A percentile compares a stretch with the other conserved stretches of the same genome.
Evolutionary conservation across 140 eudicot species (phyloP).

Genomic region (Senecio squalidus): DNA sequence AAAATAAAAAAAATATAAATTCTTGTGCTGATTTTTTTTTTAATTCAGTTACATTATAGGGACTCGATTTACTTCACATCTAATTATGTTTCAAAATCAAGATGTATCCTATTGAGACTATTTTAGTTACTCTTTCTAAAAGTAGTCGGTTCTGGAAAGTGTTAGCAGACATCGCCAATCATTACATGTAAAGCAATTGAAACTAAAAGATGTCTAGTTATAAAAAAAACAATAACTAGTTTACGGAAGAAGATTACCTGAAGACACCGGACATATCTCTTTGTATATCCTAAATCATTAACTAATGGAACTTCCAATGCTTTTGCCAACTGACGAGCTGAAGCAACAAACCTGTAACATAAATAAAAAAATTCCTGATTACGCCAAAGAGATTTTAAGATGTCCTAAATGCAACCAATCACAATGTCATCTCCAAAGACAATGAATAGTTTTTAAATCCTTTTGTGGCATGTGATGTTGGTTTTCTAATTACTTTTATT

Average conservation of each 20-base stretch:
- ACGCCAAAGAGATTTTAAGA: neutral
- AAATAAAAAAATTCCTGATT: neutral
- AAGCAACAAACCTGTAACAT: constrained; percentile 77
- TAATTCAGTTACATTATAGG: no score
- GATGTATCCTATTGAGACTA: neutral
- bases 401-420: neutral
- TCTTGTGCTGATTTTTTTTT: no score
- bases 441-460: neutral
- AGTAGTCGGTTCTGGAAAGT: neutral
- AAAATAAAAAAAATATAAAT: constrained; percentile 2
- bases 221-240: neutral
- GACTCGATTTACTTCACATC: no score
- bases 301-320: constrained; percentile 97
- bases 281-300: constrained; percentile 97
- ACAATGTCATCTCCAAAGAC: constrained; percentile 8
- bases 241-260: constrained; percentile 47
- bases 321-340: constrained; percentile 94
- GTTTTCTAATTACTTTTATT: neutral
- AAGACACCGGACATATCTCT: constrained; percentile 97
- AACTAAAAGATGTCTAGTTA: neutral
- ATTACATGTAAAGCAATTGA: neutral
- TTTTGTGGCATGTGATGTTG: neutral
- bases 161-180: neutral
- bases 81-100: neutral
- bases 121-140: neutral